Evolutionary conservation across 2,329 filamentous ascomycete species (phyloP).

Genomic region (Pseudopithomyces chartarum): DNA sequence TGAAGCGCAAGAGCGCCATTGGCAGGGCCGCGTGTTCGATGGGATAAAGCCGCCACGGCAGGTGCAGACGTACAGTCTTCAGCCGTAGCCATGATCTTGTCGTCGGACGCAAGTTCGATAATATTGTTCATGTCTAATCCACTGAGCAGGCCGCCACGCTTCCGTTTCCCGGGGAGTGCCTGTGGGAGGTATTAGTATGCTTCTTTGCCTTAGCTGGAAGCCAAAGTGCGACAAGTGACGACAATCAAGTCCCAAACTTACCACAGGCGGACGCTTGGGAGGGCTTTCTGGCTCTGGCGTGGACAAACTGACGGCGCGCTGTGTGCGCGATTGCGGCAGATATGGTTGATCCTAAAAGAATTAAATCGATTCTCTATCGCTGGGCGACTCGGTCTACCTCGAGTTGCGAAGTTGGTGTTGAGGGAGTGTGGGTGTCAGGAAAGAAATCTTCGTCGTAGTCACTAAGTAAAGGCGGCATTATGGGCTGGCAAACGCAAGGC

Average conservation of each 20-base stretch:
- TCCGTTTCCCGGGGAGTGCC: conserved; percentile 4
- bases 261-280: background rate
- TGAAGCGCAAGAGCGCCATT: conserved; percentile 20
- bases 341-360: background rate
- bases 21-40: conserved; percentile 13
- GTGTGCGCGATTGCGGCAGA: background rate
- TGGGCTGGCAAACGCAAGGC: background rate
- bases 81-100: background rate
- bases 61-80: conserved; percentile 10
- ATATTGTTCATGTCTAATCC: conserved; percentile 22
- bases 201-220: background rate
- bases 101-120: conserved; percentile 6
- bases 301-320: background rate
- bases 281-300: background rate
- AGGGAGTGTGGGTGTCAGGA: conserved; percentile 3
- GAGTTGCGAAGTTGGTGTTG: background rate
- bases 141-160: conserved; percentile 9
- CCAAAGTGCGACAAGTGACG: background rate
- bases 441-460: conserved; percentile 21
- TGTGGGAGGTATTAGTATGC: background rate
- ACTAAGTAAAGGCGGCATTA: conserved; percentile 20
- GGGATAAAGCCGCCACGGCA: conserved; percentile 13
- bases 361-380: background rate
- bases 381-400: background rate
- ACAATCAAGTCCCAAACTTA: background rate